These are phyloP conservation scores for Austroboletus novae-zelandiae DNA, from an alignment of 1,284 basidiomycete genomes.

Conservation along the genomic window DNA sequence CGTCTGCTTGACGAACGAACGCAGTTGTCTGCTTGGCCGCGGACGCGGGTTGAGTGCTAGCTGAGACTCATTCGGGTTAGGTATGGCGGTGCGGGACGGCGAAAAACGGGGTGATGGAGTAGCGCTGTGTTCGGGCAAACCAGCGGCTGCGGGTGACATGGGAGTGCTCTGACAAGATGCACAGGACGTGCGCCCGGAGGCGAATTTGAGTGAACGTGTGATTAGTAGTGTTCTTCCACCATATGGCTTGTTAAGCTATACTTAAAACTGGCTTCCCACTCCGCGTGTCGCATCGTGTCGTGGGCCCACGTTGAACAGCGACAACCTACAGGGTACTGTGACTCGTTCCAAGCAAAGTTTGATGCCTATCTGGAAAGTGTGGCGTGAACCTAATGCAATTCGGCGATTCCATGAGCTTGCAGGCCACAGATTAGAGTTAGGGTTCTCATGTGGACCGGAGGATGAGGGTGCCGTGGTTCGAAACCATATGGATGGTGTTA, in stretches of 20 bases:
- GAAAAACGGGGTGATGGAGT: slow-evolving; percentile 30
- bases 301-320: slow-evolving; percentile 6
- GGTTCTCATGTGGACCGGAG: slow-evolving; percentile 5
- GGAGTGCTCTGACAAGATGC: slow-evolving; percentile 19
- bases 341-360: background rate
- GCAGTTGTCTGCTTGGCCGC: slow-evolving; percentile 38
- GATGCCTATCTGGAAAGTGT: background rate
- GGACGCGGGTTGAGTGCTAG: slow-evolving; percentile 48
- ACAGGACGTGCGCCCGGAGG: background rate
- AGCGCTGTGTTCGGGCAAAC: slow-evolving; percentile 42
- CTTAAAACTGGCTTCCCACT: slow-evolving; percentile 36
- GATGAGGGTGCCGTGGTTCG: background rate
- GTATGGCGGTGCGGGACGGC: slow-evolving; percentile 46
- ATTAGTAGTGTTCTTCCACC: slow-evolving; percentile 16
- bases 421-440: background rate
- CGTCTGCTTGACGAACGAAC: slow-evolving; percentile 60
- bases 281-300: slow-evolving; percentile 18
- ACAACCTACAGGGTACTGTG: background rate
- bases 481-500: slow-evolving; percentile 11
- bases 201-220: slow-evolving; percentile 23
- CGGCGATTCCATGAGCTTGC: background rate
- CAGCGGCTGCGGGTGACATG: slow-evolving; percentile 41
- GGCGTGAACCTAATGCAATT: background rate
- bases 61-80: slow-evolving; percentile 52
- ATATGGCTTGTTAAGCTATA: slow-evolving; percentile 34